A percentile compares a stretch with the other conserved stretches of the same genome.
phyloP scores from a whole-genome alignment of 2,329 filamentous ascomycete species.

The Penicillium aurantiogriseum region DNA sequence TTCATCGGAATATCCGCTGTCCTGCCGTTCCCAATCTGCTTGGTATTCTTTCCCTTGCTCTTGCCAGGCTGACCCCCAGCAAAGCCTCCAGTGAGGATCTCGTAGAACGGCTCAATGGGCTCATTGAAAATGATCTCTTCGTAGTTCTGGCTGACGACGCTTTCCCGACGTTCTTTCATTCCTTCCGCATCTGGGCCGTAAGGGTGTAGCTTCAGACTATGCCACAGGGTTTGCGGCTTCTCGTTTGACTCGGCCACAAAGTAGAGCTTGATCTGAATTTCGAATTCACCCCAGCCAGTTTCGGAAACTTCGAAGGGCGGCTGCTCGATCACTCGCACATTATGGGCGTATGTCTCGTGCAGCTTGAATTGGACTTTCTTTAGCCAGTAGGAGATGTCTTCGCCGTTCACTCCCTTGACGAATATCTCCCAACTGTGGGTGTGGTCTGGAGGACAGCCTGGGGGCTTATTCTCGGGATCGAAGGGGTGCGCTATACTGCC shows the following conservation, averaged over 20 bases:
- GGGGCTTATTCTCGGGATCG: slow-evolving; percentile 72
- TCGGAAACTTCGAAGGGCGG: slow-evolving; percentile 82
- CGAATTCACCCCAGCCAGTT: slow-evolving; percentile 97
- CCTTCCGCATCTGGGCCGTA: slow-evolving; percentile 77
- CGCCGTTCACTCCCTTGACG: slow-evolving; percentile 83
- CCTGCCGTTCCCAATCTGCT: slow-evolving; percentile 54
- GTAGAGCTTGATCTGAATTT: slow-evolving; percentile 91
- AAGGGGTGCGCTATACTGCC: slow-evolving; percentile 78
- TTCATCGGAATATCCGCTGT: slow-evolving; percentile 72
- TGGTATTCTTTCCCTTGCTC: slow-evolving; percentile 57
- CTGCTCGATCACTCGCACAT: slow-evolving; percentile 78
- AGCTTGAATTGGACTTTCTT: slow-evolving; percentile 98
- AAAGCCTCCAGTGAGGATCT: slow-evolving; percentile 74
- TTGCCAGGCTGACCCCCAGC: slow-evolving; percentile 46
- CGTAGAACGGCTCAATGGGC: slow-evolving; percentile 88
- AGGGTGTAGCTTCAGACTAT: slow-evolving; percentile 85
- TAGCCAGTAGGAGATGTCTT: slow-evolving; percentile 91
- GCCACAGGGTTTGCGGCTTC: slow-evolving; percentile 94
- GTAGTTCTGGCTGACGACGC: slow-evolving; percentile 77
- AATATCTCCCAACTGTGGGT: slow-evolving; percentile 97
- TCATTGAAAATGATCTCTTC: slow-evolving; percentile 98
- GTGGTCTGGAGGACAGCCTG: slow-evolving; percentile 79
- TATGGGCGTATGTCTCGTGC: slow-evolving; percentile 93
- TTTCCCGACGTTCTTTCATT: slow-evolving; percentile 61
- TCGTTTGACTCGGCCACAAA: slow-evolving; percentile 84